A percentile compares a stretch with the other conserved stretches of the same genome.
Evolutionary conservation across 352 stramenopile species (phyloP).

Genomic region (Aphanomyces invadans): DNA sequence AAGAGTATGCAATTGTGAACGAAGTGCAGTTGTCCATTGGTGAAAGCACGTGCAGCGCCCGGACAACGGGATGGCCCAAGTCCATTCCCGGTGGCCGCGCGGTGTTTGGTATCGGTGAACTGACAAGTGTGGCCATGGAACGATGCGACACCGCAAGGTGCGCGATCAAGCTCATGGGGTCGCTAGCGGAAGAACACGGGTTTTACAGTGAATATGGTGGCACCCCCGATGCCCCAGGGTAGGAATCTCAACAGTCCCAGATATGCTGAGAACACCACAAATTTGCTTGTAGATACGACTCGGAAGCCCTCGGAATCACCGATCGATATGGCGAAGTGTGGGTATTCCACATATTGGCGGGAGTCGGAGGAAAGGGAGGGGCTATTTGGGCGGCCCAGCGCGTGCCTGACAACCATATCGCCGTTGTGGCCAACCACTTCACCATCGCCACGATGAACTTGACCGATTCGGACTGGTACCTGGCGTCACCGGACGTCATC

Average conservation of each 20-base stretch:
- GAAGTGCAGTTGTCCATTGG: constrained; percentile 58
- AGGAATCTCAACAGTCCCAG: constrained; percentile 5
- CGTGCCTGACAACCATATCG: constrained; percentile 48
- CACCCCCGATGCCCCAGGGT: constrained; percentile 20
- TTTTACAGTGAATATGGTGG: constrained; percentile 54
- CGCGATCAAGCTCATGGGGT: constrained; percentile 53
- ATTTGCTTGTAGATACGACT: constrained; percentile 36
- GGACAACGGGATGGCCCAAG: constrained; percentile 27
- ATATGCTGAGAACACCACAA: too few relatives aligned
- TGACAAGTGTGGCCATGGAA: constrained; percentile 52
- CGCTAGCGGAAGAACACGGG: constrained; percentile 52
- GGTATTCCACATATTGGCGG: constrained; percentile 72
- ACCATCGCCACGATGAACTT: constrained; percentile 51
- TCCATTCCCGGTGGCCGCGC: constrained; percentile 28
- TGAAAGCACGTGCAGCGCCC: constrained; percentile 52
- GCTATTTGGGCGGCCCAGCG: constrained; percentile 65
- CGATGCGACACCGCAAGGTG: constrained; percentile 33
- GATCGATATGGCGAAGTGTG: constrained; percentile 50
- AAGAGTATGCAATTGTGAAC: constrained; percentile 67
- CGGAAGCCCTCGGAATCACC: constrained; percentile 45
- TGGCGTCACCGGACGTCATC: constrained; percentile 22
- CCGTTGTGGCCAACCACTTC: constrained; percentile 73
- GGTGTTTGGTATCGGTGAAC: constrained; percentile 40
- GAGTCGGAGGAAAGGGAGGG: constrained; percentile 22
- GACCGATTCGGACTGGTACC: constrained; percentile 13